phyloP scores from a whole-genome alignment of 768 basidiomycete genomes.

The Suillus fuscotomentosus region DNA sequence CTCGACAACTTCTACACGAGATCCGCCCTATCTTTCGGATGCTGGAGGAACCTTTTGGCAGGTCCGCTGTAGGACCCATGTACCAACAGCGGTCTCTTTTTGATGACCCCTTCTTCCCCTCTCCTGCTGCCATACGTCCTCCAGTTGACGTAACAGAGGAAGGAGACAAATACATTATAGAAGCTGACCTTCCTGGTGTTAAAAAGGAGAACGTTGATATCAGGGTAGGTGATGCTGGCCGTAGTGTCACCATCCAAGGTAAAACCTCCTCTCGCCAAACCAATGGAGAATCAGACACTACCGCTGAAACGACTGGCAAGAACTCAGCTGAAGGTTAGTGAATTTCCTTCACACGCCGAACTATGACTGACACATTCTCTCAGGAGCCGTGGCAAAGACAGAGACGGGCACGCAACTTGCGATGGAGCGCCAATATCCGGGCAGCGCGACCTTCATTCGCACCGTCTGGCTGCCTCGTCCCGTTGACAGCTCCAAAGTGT shows the following conservation, averaged over 20 bases:
- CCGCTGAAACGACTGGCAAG: constrained; percentile 18
- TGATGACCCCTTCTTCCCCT: constrained; percentile 49
- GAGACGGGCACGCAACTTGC: constrained; percentile 42
- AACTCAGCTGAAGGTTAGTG: constrained; percentile 13
- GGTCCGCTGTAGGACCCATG: constrained; percentile 19
- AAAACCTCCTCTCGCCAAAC: constrained; percentile 37
- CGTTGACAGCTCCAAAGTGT: constrained; percentile 54
- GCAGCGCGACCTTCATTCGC: constrained; percentile 57
- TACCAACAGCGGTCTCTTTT: constrained; percentile 38
- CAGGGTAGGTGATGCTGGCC: constrained; percentile 66
- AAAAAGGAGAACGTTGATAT: constrained; percentile 76
- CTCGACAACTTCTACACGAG: constrained; percentile 65
- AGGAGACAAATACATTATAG: constrained; percentile 61
- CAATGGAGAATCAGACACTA: constrained; percentile 14
- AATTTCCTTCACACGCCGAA: constrained; percentile 25
- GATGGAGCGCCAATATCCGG: constrained; percentile 58
- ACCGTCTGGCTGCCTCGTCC: constrained; percentile 72
- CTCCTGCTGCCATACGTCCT: constrained; percentile 40
- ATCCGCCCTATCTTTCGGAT: constrained; percentile 74
- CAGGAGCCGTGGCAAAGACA: constrained; percentile 16
- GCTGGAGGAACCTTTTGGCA: constrained; percentile 65
- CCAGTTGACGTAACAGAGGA: constrained; percentile 70
- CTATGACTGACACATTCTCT: background rate
- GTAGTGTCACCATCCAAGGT: constrained; percentile 73
- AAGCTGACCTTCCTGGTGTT: constrained; percentile 78